Evolutionary conservation across 2,329 filamentous ascomycete genomes (phyloP), one percentile per base, ranked within the genome.

Genomic region (Cytospora mali): DNA sequence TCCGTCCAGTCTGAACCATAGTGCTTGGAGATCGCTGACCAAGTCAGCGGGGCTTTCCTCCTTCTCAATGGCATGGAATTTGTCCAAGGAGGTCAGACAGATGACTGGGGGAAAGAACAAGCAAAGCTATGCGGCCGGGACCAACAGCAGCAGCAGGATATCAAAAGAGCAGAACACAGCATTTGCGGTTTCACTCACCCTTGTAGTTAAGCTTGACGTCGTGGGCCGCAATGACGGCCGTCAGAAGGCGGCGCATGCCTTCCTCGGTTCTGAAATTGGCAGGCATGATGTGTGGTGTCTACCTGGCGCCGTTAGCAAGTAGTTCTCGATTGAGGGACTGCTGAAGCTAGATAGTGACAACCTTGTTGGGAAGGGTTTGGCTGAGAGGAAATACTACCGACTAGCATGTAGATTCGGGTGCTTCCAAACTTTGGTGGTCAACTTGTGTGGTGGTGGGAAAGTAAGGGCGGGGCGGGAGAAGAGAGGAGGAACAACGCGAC

Each of bases 261-360:
- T 88, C 85, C 70, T 85, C 87, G 2, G 78, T 79, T 66, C 81
- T 83, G 75, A 87, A 88, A 67, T 85, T 87, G 16, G 82, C 78
- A 60, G 81, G 75, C 83, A 85, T 85, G 1, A 21, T 73, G 67
- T 48, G 35, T 68, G 14, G 27, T 46, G 42, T 64, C 42, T 56
- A 23, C 9, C 25, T 28, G 25, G 31, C 14, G 9, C 14, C 11
- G 16, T 62, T 52, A 58, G 61, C 55, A 58, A 25, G 27, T n/a
- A 16, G 39, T 31, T 6, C 2, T 9, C 2, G 35, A 46, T 46
- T 7, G n/a, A 39, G 18, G 14, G 31, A n/a, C 9, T 39, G n/a
- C n/a, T 39, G 31, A 35, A 21, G 35, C 13, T n/a, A 31, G 16
- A 31, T 6, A 14, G 7, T 6, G 25, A 28, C 25, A 16, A 42